Percentiles rank a stretch among this genome's conserved stretches.
These are phyloP conservation scores for Funneliformis geosporum DNA, from an alignment of 192 early-diverging fungal genomes.

Conservation along the genomic window DNA sequence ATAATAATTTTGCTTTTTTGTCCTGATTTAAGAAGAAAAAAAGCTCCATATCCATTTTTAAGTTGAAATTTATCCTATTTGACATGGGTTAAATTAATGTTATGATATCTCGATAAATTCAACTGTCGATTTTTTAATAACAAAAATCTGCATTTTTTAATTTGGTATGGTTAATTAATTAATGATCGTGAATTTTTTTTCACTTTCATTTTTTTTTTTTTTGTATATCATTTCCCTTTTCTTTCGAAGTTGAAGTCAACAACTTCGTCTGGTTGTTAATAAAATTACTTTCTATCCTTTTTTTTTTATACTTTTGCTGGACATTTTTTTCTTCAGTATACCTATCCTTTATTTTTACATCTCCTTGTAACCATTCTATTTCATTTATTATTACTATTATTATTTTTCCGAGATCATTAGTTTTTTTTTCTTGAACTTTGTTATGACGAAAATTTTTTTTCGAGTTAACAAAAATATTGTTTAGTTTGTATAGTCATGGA, in stretches of 20 bases:
- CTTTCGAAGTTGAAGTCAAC: not conserved
- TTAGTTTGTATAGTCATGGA: no score
- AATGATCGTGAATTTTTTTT: not conserved
- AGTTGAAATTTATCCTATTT: not conserved
- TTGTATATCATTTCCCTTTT: not conserved
- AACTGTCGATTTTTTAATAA: not conserved
- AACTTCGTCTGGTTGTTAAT: conserved; percentile 25
- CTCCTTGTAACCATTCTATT: not conserved
- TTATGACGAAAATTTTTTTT: no score
- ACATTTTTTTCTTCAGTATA: not conserved
- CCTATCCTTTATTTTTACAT: not conserved
- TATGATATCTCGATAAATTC: not conserved
- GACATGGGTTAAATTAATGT: not conserved
- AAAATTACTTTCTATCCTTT: not conserved
- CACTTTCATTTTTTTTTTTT: not conserved
- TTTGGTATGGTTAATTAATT: not conserved
- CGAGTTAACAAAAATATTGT: no score
- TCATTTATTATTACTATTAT: not conserved
- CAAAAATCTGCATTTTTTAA: not conserved
- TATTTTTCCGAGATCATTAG: not conserved
- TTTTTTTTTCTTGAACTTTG: no score
- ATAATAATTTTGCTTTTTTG: not conserved
- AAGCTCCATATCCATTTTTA: not conserved
- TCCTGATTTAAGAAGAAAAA: not conserved
- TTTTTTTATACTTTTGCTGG: not conserved